These are phyloP conservation scores for Trichomonas vaginalis DNA, from an alignment of 208 protist species.

Conservation along the genomic window DNA sequence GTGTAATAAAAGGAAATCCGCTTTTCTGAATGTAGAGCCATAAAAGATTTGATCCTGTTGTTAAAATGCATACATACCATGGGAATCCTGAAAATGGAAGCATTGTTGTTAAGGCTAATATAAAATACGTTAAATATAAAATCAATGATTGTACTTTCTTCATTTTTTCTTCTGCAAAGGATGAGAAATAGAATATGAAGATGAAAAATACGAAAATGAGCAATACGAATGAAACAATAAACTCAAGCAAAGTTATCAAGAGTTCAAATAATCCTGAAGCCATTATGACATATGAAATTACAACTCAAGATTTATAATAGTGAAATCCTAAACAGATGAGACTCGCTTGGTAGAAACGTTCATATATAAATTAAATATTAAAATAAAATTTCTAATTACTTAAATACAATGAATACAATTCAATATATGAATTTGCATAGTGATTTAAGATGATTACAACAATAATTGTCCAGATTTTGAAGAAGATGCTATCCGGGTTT, in stretches of 20 bases:
- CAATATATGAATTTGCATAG: neutral
- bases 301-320: neutral
- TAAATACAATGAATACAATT: neutral
- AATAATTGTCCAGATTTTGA: too few species aligned
- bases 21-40: neutral
- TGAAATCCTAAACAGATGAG: neutral
- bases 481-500: too few species aligned
- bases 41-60: neutral
- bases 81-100: neutral
- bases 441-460: too few species aligned
- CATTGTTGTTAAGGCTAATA: neutral
- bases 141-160: neutral
- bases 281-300: neutral
- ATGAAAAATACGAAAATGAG: neutral
- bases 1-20: neutral
- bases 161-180: neutral
- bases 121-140: neutral
- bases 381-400: neutral
- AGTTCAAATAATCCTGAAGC: neutral
- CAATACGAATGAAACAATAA: neutral
- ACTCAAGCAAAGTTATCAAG: neutral
- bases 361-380: neutral
- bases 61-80: neutral
- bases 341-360: neutral
- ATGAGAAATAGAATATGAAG: neutral